Conservation (phyloP, 345 rosid species). For the Cardamine chenopodiifolia region DNA sequence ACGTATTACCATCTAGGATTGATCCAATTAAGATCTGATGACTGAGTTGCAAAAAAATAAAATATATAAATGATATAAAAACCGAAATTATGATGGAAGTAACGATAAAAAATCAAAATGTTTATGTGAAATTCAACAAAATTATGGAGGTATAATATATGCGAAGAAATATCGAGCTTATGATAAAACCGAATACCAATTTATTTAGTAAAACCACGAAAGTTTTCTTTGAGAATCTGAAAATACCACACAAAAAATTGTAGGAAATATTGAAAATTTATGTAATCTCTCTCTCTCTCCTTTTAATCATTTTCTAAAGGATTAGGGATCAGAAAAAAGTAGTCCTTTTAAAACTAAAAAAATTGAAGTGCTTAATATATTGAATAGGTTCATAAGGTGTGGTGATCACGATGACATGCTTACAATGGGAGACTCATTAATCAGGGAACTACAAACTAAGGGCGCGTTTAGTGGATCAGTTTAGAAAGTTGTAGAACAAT, state of each 20-base stretch:
- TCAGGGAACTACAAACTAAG: constrained; percentile 37
- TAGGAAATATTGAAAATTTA: neutral
- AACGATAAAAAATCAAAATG: too few relatives aligned
- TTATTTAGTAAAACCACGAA: too few relatives aligned
- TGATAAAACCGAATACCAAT: too few relatives aligned
- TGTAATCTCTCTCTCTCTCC: neutral
- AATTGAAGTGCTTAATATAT: neutral
- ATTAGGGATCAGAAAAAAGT: neutral
- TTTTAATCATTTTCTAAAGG: neutral
- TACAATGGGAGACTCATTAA: constrained; percentile 33
- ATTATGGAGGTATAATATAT: neutral
- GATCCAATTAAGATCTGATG: too few relatives aligned
- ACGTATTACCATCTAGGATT: neutral
- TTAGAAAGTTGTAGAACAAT: constrained; percentile 37
- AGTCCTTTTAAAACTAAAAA: neutral
- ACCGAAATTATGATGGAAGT: too few relatives aligned
- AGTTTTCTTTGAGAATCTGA: too few relatives aligned
- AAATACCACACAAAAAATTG: neutral
- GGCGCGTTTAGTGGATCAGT: constrained; percentile 27
- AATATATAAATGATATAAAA: too few relatives aligned
- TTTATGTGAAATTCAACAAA: too few relatives aligned
- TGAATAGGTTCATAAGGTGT: constrained; percentile 10
- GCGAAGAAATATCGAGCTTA: neutral
- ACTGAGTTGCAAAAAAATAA: too few relatives aligned
- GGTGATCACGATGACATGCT: constrained; percentile 26